Percentiles rank a stretch among this genome's conserved stretches.
Conservation (phyloP, 2,329 filamentous ascomycete species). For the Sphaerulina populicola region DNA sequence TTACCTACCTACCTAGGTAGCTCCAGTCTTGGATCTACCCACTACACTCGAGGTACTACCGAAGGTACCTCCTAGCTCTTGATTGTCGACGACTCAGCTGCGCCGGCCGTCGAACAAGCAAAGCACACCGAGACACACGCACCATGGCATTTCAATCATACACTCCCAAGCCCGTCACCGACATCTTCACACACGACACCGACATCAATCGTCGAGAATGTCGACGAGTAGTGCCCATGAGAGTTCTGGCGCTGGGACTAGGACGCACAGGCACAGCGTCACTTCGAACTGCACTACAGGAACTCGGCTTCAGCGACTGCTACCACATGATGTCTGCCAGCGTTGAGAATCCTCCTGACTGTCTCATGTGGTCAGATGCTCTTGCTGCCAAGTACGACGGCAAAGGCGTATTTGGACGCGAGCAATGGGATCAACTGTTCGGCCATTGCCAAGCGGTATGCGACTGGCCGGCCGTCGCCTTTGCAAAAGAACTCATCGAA, state of each 20-base stretch:
- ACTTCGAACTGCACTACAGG: conserved; percentile 56
- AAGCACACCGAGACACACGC: neutral
- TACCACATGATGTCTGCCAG: conserved; percentile 68
- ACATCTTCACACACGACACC: conserved; percentile 56
- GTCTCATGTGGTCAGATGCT: conserved; percentile 62
- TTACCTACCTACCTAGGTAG: too few relatives aligned
- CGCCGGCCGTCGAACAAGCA: neutral
- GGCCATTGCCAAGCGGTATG: conserved; percentile 58
- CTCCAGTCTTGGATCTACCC: too few relatives aligned
- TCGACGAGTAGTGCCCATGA: conserved; percentile 61
- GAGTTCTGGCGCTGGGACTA: conserved; percentile 60
- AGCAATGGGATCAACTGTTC: conserved; percentile 62
- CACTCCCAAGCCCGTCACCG: conserved; percentile 46
- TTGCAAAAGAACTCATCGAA: conserved; percentile 61
- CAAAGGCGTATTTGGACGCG: conserved; percentile 53
- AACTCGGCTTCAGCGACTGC: conserved; percentile 58
- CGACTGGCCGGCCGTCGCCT: conserved; percentile 60
- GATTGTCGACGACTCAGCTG: too few relatives aligned
- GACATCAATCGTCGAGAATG: conserved; percentile 60
- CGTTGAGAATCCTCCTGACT: conserved; percentile 60
- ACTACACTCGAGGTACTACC: too few relatives aligned
- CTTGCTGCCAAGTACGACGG: conserved; percentile 56
- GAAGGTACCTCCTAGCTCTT: too few relatives aligned
- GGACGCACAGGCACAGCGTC: conserved; percentile 64
- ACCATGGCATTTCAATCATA: conserved; percentile 37